Conservation (phyloP, 2,329 filamentous ascomycete species). For the Exophiala xenobiotica region DNA sequence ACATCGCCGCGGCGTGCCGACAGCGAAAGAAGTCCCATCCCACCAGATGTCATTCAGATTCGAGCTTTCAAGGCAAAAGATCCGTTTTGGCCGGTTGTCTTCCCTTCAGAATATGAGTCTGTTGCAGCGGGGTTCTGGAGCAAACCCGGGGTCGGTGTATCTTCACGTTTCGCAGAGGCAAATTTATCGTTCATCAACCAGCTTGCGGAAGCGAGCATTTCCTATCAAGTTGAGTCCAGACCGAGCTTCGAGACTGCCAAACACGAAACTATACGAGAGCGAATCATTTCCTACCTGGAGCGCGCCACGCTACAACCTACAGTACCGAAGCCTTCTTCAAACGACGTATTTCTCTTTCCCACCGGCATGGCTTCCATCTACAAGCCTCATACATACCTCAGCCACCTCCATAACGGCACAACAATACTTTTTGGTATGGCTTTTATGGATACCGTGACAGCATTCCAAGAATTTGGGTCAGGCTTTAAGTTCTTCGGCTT, state of each 20-base stretch:
- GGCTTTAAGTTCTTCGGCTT: conserved; percentile 50
- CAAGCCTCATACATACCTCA: conserved; percentile 42
- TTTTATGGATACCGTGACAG: conserved; percentile 52
- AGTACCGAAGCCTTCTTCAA: conserved; percentile 2
- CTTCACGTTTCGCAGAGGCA: conserved; percentile 22
- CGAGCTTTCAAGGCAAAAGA: conserved; percentile 7
- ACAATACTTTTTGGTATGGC: conserved; percentile 52
- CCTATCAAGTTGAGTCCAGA: conserved; percentile 2
- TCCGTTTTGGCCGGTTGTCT: conserved; percentile 18
- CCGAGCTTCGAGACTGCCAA: too few species aligned
- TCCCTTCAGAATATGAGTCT: conserved; percentile 3
- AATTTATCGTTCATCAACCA: conserved; percentile 8
- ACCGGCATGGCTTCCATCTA: conserved; percentile 58
- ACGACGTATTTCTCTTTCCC: conserved; percentile 55
- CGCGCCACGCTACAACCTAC: conserved; percentile 13
- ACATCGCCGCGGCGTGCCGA: conserved; percentile 9
- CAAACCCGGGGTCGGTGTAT: conserved; percentile 20
- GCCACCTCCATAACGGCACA: conserved; percentile 36
- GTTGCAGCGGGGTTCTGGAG: conserved; percentile 18
- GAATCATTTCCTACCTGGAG: too few species aligned
- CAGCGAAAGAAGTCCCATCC: background rate
- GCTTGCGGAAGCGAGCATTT: conserved; percentile 13
- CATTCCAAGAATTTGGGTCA: conserved; percentile 46
- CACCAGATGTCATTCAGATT: conserved; percentile 6
- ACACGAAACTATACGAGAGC: too few species aligned